Percentiles rank a stretch among this genome's conserved stretches.
phyloP scores from a whole-genome alignment of 805 yeast species.

The Grigorovia transvaalensis region DNA sequence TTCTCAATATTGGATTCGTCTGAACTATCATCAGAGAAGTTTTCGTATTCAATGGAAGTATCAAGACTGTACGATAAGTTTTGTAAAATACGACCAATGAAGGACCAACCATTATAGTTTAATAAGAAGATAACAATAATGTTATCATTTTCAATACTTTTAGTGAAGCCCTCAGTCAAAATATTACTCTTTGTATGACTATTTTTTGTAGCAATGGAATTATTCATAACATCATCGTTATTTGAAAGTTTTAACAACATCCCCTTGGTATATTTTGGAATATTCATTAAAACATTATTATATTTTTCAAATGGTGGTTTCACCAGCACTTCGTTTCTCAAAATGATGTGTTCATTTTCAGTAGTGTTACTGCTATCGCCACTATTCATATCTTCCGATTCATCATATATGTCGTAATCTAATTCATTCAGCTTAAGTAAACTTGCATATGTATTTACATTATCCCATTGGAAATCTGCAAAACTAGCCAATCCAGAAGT shows the following conservation, averaged over 20 bases:
- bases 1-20: conserved; percentile 24
- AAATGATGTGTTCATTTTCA: conserved; percentile 36
- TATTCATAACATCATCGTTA: neutral
- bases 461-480: conserved; percentile 52
- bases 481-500: conserved; percentile 54
- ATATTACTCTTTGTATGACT: conserved; percentile 5
- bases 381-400: conserved; percentile 5
- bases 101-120: conserved; percentile 78
- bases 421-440: conserved; percentile 31
- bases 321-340: conserved; percentile 39
- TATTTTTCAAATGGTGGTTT: conserved; percentile 48
- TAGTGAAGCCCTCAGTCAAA: neutral
- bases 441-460: conserved; percentile 53
- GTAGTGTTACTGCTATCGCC: neutral
- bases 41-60: conserved; percentile 20
- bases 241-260: conserved; percentile 36
- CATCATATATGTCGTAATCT: conserved; percentile 35
- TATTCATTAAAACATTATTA: conserved; percentile 33
- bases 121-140: conserved; percentile 54
- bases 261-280: conserved; percentile 56
- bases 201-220: neutral
- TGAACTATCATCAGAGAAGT: conserved; percentile 23
- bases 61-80: conserved; percentile 32
- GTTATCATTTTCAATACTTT: conserved; percentile 6
- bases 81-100: conserved; percentile 68